These are phyloP conservation scores for Limonium bicolor DNA, from an alignment of 148 eudicot genomes.

Conservation along the genomic window DNA sequence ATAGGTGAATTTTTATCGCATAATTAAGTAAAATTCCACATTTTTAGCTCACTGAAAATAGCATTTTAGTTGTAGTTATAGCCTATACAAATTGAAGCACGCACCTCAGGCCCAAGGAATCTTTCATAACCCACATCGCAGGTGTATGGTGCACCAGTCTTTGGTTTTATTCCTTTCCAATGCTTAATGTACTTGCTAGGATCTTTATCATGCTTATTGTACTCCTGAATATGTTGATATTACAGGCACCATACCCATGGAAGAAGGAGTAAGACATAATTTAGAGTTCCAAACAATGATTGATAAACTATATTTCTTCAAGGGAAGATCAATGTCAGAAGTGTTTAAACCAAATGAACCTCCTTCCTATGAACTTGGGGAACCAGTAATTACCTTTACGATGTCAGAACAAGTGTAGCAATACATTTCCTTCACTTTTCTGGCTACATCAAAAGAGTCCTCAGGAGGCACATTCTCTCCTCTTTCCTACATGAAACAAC, in stretches of 20 bases:
- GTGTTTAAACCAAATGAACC: too few species aligned
- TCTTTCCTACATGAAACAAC: constrained; percentile 59
- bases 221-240: constrained; percentile 44
- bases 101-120: constrained; percentile 97
- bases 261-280: neutral
- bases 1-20: neutral
- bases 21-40: neutral
- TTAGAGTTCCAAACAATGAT: too few species aligned
- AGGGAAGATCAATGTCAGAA: too few species aligned
- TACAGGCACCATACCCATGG: neutral
- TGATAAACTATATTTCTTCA: too few species aligned
- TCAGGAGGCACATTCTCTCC: constrained; percentile 95
- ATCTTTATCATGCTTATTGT: constrained; percentile 96
- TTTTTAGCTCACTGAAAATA: too few species aligned
- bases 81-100: neutral
- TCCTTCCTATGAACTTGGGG: too few species aligned
- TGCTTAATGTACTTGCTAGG: constrained; percentile 85
- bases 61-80: neutral
- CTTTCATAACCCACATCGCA: constrained; percentile 97
- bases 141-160: constrained; percentile 92
- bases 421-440: constrained; percentile 90
- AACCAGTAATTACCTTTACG: constrained; percentile 50
- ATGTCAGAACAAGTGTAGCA: constrained; percentile 94
- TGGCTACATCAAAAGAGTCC: constrained; percentile 93
- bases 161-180: constrained; percentile 89